Conservation (phyloP, 2,329 filamentous ascomycete species). For the Trichothecium sympodiale region DNA sequence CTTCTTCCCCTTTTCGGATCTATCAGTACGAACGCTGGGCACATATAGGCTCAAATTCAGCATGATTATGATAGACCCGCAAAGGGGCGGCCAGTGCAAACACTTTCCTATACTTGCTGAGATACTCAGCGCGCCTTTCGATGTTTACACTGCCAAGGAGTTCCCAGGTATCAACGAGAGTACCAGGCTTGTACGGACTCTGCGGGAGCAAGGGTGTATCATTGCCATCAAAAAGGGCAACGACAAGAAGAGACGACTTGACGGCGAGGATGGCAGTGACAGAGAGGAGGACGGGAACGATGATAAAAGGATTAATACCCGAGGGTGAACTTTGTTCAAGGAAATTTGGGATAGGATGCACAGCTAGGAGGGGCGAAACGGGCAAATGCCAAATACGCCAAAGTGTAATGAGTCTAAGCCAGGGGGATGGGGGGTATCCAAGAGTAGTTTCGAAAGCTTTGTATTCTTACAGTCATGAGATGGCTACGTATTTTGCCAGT, state of each 20-base stretch:
- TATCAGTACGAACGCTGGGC: slow-evolving; percentile 69
- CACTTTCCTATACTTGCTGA: slow-evolving; percentile 39
- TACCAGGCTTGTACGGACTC: slow-evolving; percentile 58
- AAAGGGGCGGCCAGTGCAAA: slow-evolving; percentile 31
- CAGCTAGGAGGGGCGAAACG: too few relatives aligned
- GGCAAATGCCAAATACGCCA: too few relatives aligned
- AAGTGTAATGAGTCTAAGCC: too few relatives aligned
- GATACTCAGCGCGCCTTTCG: slow-evolving; percentile 59
- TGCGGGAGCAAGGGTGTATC: slow-evolving; percentile 71
- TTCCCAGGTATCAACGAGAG: slow-evolving; percentile 77
- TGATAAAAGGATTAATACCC: too few relatives aligned
- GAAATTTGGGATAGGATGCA: too few relatives aligned
- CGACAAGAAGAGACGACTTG: slow-evolving; percentile 36
- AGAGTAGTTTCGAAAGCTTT: too few relatives aligned
- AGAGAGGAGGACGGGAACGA: slow-evolving; percentile 26
- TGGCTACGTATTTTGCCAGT: too few relatives aligned
- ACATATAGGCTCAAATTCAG: slow-evolving; percentile 65
- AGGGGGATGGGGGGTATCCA: too few relatives aligned
- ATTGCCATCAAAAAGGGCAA: slow-evolving; percentile 84
- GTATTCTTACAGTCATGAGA: too few relatives aligned
- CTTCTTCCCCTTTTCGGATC: slow-evolving; percentile 78
- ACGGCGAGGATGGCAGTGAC: slow-evolving; percentile 32
- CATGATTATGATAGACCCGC: slow-evolving; percentile 59
- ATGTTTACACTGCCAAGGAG: slow-evolving; percentile 74
- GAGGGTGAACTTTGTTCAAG: too few relatives aligned